Evolutionary conservation across 768 basidiomycete species (phyloP).

Genomic region (Rhizopogon rudus): DNA sequence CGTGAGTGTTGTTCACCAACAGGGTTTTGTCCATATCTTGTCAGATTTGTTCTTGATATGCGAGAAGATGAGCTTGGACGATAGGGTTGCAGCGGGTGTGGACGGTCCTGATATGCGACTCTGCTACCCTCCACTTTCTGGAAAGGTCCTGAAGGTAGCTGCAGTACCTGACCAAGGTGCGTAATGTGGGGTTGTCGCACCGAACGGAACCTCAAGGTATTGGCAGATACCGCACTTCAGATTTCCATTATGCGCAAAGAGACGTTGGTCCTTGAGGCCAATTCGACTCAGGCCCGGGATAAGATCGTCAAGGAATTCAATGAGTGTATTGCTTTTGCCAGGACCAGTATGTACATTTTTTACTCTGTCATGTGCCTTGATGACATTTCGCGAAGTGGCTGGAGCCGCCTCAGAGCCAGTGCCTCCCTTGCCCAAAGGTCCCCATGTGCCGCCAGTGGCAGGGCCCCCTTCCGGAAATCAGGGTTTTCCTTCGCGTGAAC

Average conservation of each 20-base stretch:
- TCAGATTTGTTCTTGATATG: slow-evolving; percentile 92
- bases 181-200: slow-evolving; percentile 16
- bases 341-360: slow-evolving; percentile 49
- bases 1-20: slow-evolving; percentile 64
- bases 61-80: slow-evolving; percentile 72
- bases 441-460: slow-evolving; percentile 21
- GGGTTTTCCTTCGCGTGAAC: not conserved
- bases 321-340: slow-evolving; percentile 83
- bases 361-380: not conserved
- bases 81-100: slow-evolving; percentile 42
- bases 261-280: slow-evolving; percentile 59
- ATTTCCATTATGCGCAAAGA: slow-evolving; percentile 89
- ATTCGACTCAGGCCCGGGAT: slow-evolving; percentile 55
- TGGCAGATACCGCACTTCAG: slow-evolving; percentile 63
- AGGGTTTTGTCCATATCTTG: slow-evolving; percentile 83
- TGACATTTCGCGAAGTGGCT: slow-evolving; percentile 36
- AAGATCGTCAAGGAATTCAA: slow-evolving; percentile 63
- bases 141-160: slow-evolving; percentile 79
- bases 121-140: slow-evolving; percentile 91
- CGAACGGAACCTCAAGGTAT: slow-evolving; percentile 9
- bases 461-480: not conserved
- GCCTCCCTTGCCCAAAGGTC: slow-evolving; percentile 55
- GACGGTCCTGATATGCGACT: slow-evolving; percentile 85
- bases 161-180: slow-evolving; percentile 58
- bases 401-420: slow-evolving; percentile 58